Conservation (phyloP, 2,329 filamentous ascomycete genomes). For the Calonectria henricotiae region DNA sequence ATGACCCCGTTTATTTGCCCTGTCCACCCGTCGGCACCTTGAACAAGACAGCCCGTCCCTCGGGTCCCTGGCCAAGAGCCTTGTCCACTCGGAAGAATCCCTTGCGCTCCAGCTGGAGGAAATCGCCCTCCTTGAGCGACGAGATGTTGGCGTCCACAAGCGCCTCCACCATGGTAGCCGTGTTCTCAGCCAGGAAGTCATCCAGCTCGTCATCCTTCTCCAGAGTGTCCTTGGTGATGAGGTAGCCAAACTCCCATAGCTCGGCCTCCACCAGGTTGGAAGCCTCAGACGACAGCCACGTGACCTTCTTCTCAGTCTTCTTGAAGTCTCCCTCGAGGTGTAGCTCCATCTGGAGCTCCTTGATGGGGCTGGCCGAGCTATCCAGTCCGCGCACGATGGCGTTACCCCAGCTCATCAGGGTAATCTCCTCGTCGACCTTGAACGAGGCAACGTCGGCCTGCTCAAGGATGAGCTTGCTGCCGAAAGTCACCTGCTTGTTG, state of each 20-base stretch:
- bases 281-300: conserved; percentile 85
- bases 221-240: conserved; percentile 95
- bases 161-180: conserved; percentile 82
- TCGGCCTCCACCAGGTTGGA: conserved; percentile 87
- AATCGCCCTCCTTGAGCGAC: conserved; percentile 86
- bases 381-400: conserved; percentile 82
- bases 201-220: conserved; percentile 90
- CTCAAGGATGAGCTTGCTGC: conserved; percentile 83
- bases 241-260: conserved; percentile 94
- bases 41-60: conserved; percentile 72
- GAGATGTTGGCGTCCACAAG: conserved; percentile 87
- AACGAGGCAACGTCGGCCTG: conserved; percentile 89
- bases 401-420: conserved; percentile 97
- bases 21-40: conserved; percentile 71
- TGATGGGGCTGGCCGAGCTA: conserved; percentile 71
- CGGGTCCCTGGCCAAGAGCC: conserved; percentile 67
- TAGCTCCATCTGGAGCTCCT: conserved; percentile 84
- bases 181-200: conserved; percentile 84
- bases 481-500: conserved; percentile 87
- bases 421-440: conserved; percentile 90
- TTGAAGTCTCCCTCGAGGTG: conserved; percentile 95
- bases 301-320: conserved; percentile 96
- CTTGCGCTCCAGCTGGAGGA: conserved; percentile 95
- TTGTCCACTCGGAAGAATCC: conserved; percentile 93
- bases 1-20: conserved; percentile 40